Conservation (phyloP, 2,329 filamentous ascomycete species). For the Verticillium dahliae region DNA sequence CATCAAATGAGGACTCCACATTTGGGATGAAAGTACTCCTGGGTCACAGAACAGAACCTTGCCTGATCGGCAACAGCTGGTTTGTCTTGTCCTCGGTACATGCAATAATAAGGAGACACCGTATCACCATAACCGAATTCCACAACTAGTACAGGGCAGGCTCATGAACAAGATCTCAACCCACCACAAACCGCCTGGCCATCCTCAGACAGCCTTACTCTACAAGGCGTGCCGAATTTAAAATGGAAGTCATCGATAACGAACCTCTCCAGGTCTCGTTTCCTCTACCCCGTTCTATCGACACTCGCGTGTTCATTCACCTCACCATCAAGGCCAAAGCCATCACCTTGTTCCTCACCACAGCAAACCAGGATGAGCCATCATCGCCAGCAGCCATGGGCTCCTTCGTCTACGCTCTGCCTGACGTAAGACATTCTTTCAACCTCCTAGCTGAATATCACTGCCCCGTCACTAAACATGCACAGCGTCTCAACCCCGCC, state of each 20-base stretch:
- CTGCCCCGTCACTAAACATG: not conserved
- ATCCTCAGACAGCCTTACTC: too few species aligned
- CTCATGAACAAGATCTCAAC: too few species aligned
- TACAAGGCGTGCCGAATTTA: not conserved
- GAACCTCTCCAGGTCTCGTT: slow-evolving; percentile 44
- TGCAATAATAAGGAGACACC: not conserved
- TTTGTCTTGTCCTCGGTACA: too few species aligned
- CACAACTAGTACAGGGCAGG: not conserved
- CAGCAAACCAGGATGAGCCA: slow-evolving; percentile 46
- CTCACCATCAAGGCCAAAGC: slow-evolving; percentile 52
- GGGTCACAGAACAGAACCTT: too few species aligned
- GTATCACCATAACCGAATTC: not conserved
- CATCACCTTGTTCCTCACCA: slow-evolving; percentile 55
- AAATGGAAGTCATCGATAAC: slow-evolving; percentile 1
- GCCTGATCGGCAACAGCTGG: too few species aligned
- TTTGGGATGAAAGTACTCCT: too few species aligned
- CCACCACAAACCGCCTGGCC: too few species aligned
- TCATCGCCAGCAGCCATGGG: slow-evolving; percentile 56
- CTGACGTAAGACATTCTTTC: slow-evolving; percentile 58
- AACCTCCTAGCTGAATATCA: not conserved
- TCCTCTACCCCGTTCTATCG: slow-evolving; percentile 51
- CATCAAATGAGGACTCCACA: too few species aligned
- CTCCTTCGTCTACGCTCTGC: slow-evolving; percentile 89
- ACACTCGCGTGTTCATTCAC: slow-evolving; percentile 55
- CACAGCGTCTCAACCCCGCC: slow-evolving; percentile 43